Percentiles rank a stretch among this genome's conserved stretches.
Conservation (phyloP, 139 green algal genomes). For the Haematococcus sp. region DNA sequence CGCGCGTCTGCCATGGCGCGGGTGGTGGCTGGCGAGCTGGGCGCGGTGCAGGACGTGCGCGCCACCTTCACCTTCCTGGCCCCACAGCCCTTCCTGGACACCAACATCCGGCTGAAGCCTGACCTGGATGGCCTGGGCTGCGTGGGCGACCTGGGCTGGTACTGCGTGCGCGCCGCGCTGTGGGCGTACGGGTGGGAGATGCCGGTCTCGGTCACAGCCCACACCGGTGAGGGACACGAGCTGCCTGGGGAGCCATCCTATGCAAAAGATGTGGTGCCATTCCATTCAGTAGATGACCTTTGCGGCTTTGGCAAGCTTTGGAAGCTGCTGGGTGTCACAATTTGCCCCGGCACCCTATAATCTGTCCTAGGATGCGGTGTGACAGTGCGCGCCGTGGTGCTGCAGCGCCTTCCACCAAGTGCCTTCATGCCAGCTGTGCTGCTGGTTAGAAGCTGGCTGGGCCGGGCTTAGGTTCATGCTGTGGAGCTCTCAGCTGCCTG, state of each 20-base stretch:
- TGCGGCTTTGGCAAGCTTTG: neutral
- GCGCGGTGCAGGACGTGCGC: neutral
- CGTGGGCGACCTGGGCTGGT: slow-evolving; percentile 27
- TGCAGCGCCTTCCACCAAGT: too few species aligned
- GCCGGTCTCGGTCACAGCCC: slow-evolving; percentile 4
- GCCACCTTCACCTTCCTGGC: slow-evolving; percentile 11
- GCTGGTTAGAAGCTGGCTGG: too few species aligned
- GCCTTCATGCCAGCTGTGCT: too few species aligned
- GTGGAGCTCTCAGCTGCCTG: too few species aligned
- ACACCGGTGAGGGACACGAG: slow-evolving; percentile 16
- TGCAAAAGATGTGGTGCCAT: too few species aligned
- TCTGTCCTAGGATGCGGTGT: too few species aligned
- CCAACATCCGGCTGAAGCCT: slow-evolving; percentile 5
- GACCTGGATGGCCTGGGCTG: slow-evolving; percentile 9
- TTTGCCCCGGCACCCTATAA: too few species aligned
- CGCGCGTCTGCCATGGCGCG: neutral
- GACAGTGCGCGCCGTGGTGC: too few species aligned
- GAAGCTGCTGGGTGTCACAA: neutral
- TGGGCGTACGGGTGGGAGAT: slow-evolving; percentile 17
- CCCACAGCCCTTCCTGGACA: neutral
- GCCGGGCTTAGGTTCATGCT: too few species aligned
- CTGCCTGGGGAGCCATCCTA: too few species aligned
- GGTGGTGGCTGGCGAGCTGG: slow-evolving; percentile 1
- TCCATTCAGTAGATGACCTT: too few species aligned
- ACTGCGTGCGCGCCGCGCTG: slow-evolving; percentile 17